A percentile compares a stretch with the other conserved stretches of the same genome.
Conservation (phyloP, 1,284 basidiomycete species). For the Malassezia caprae region DNA sequence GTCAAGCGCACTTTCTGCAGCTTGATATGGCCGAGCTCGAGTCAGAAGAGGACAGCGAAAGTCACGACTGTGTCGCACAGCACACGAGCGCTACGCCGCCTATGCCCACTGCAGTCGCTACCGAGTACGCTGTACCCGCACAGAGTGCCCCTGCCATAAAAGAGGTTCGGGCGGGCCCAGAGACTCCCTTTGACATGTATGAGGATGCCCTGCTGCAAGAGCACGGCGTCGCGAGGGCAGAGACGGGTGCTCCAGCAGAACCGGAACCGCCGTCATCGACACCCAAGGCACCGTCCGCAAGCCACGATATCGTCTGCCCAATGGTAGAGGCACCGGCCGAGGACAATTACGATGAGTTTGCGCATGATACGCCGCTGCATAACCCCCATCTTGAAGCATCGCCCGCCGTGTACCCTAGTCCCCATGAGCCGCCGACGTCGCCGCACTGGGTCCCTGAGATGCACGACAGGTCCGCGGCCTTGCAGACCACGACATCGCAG, state of each 20-base stretch:
- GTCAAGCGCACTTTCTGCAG: conserved; percentile 8
- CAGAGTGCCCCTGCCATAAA: not conserved
- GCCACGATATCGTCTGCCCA: not conserved
- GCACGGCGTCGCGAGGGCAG: not conserved
- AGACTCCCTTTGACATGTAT: not conserved
- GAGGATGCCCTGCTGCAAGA: conserved; percentile 1
- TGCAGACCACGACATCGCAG: not conserved
- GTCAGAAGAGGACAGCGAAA: conserved; percentile 7
- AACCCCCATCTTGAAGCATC: not conserved
- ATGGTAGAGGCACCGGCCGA: not conserved
- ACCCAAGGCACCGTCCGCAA: not conserved
- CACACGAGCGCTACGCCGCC: not conserved
- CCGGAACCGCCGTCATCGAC: not conserved
- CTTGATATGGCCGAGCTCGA: conserved; percentile 4
- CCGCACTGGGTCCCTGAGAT: not conserved
- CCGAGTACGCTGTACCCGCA: not conserved
- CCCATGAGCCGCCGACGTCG: not conserved
- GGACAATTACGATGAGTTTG: not conserved
- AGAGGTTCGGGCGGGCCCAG: not conserved
- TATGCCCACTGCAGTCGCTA: not conserved
- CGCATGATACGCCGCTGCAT: not conserved
- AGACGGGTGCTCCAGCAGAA: too few species aligned
- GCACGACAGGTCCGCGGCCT: not conserved
- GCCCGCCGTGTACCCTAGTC: not conserved
- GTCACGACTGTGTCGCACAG: not conserved